Evolutionary conservation across 371 early-diverging fungal genomes (phyloP).

Genomic region (Mucor velutinosus): DNA sequence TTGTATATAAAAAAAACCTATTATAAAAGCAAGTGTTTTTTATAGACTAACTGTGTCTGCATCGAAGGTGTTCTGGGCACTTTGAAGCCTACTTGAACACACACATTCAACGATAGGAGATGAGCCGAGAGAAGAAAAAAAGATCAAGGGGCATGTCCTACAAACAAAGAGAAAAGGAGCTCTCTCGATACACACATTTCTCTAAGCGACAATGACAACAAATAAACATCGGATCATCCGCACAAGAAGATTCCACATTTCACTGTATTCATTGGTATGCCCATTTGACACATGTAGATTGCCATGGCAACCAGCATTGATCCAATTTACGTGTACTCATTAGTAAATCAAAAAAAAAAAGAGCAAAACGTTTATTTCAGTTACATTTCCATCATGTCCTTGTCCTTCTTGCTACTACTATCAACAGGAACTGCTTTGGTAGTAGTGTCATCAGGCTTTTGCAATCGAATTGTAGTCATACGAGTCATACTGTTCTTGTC

Average conservation of each 20-base stretch:
- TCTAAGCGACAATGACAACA: background rate
- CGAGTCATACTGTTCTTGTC: constrained; percentile 54
- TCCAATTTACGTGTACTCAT: background rate
- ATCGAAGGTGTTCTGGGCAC: background rate
- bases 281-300: background rate
- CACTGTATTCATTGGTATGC: background rate
- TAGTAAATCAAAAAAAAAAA: background rate
- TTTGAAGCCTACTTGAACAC: background rate
- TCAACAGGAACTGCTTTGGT: background rate
- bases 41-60: background rate
- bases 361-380: background rate
- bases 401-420: background rate
- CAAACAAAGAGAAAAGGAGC: background rate
- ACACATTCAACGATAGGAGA: background rate
- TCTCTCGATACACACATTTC: background rate
- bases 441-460: background rate
- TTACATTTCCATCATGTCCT: constrained; percentile 12
- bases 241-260: constrained; percentile 4
- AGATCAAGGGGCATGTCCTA: background rate
- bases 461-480: constrained; percentile 32
- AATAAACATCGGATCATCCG: constrained; percentile 1
- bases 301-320: background rate
- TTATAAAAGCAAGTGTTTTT: background rate
- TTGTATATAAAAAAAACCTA: background rate
- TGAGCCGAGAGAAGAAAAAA: background rate